phyloP scores from a whole-genome alignment of 352 stramenopile genomes.

The Phytophthora pseudosyringae region DNA sequence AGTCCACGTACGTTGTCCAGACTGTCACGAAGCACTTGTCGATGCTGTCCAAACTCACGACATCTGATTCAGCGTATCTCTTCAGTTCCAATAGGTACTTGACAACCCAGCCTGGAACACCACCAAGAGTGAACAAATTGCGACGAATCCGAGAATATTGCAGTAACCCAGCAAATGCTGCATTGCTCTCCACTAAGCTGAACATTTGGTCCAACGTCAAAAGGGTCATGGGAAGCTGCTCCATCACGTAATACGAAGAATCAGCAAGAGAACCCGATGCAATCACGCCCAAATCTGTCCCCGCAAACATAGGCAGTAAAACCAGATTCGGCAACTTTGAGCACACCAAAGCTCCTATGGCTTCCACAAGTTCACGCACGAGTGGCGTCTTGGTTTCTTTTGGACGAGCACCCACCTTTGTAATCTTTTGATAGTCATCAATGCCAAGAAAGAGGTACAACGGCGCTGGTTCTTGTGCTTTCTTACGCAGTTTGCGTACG shows the following conservation, averaged over 20 bases:
- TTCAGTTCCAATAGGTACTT: slow-evolving; percentile 11
- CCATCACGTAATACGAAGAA: slow-evolving; percentile 29
- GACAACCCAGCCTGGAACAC: slow-evolving; percentile 23
- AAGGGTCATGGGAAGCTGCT: slow-evolving; percentile 32
- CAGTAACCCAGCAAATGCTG: slow-evolving; percentile 2
- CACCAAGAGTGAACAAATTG: slow-evolving; percentile 14
- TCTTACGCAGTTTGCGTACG: slow-evolving; percentile 17
- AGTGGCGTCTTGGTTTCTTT: slow-evolving; percentile 5
- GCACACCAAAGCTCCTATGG: slow-evolving; percentile 2
- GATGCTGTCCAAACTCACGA: background rate
- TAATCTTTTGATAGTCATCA: slow-evolving; percentile 42
- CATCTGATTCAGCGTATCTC: background rate
- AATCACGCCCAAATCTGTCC: slow-evolving; percentile 19
- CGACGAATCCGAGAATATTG: background rate
- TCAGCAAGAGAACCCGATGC: slow-evolving; percentile 26
- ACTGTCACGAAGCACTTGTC: slow-evolving; percentile 6
- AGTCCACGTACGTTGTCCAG: slow-evolving; percentile 4
- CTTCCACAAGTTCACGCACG: slow-evolving; percentile 12
- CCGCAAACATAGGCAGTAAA: slow-evolving; percentile 24
- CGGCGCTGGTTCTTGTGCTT: background rate
- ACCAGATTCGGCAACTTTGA: slow-evolving; percentile 1
- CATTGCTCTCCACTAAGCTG: slow-evolving; percentile 26
- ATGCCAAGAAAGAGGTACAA: slow-evolving; percentile 45
- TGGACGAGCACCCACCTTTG: slow-evolving; percentile 18
- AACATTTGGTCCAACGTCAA: slow-evolving; percentile 39